Evolutionary conservation across 768 basidiomycete species (phyloP).

Genomic region (Mycena metata): DNA sequence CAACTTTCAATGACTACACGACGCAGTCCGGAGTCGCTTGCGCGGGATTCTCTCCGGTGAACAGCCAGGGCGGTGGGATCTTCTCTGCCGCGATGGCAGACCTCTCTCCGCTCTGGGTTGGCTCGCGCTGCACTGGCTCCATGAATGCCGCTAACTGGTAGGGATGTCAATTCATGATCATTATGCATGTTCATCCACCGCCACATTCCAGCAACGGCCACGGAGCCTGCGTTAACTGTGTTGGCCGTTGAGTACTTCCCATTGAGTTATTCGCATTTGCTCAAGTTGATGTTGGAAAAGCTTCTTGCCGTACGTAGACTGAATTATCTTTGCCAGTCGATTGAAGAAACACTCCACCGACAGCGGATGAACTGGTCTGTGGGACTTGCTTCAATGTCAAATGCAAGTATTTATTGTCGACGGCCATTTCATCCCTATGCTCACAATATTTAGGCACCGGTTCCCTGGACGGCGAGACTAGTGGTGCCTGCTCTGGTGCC

Average conservation of each 20-base stretch:
- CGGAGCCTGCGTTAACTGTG: slow-evolving; percentile 45
- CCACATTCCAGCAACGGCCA: slow-evolving; percentile 38
- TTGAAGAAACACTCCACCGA: slow-evolving; percentile 9
- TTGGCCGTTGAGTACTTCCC: slow-evolving; percentile 42
- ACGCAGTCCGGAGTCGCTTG: slow-evolving; percentile 35
- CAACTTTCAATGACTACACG: slow-evolving; percentile 40
- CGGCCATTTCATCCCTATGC: neutral
- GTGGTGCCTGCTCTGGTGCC: slow-evolving; percentile 45
- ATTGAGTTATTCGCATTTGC: neutral
- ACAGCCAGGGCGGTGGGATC: slow-evolving; percentile 47
- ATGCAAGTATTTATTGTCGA: slow-evolving; percentile 32
- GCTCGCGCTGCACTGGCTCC: slow-evolving; percentile 45
- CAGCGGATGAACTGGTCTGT: slow-evolving; percentile 23
- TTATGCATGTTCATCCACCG: neutral
- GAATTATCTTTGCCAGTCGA: neutral
- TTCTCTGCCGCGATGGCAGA: slow-evolving; percentile 50
- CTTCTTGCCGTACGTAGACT: slow-evolving; percentile 32
- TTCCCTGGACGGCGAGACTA: slow-evolving; percentile 46
- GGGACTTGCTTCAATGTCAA: slow-evolving; percentile 46
- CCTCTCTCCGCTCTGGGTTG: slow-evolving; percentile 49
- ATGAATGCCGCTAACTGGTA: slow-evolving; percentile 41
- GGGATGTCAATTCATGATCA: neutral
- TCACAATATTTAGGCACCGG: slow-evolving; percentile 36
- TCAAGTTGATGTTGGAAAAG: slow-evolving; percentile 9
- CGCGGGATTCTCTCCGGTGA: slow-evolving; percentile 44